Percentiles rank a stretch among this genome's conserved stretches.
Evolutionary conservation across 495 filamentous ascomycete genomes (phyloP).

Genomic region (Penicillium fimorum): DNA sequence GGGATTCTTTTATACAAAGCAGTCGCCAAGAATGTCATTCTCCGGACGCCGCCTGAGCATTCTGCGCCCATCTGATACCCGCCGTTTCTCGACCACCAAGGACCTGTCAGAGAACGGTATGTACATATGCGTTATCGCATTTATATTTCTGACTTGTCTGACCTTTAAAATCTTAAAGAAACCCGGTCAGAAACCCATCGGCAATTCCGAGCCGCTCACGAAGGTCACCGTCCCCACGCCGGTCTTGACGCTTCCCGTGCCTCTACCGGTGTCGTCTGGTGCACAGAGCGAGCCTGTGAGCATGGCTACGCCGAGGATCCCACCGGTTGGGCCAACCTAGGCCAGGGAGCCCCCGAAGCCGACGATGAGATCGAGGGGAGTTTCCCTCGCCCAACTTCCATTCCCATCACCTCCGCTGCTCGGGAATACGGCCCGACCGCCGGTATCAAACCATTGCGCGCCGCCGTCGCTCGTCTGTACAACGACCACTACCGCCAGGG

Average conservation of each 20-base stretch:
- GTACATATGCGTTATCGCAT: conserved; percentile 11
- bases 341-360: conserved; percentile 92
- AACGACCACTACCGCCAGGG: conserved; percentile 88
- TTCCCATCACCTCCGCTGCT: conserved; percentile 71
- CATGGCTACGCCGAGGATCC: conserved; percentile 82
- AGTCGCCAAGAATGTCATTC: conserved; percentile 46
- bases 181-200: conserved; percentile 75
- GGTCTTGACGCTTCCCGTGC: conserved; percentile 83
- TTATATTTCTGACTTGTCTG: conserved; percentile 8
- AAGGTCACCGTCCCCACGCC: conserved; percentile 85
- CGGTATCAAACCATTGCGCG: conserved; percentile 85
- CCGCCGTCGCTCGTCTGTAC: conserved; percentile 89
- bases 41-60: conserved; percentile 50
- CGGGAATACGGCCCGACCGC: conserved; percentile 93
- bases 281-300: conserved; percentile 76
- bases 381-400: conserved; percentile 78
- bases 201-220: conserved; percentile 82
- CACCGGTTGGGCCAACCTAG: conserved; percentile 84
- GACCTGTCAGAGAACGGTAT: conserved; percentile 46
- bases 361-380: conserved; percentile 89
- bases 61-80: conserved; percentile 39
- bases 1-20: background rate
- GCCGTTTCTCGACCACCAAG: conserved; percentile 40
- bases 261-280: conserved; percentile 83
- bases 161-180: conserved; percentile 44